phyloP scores from a whole-genome alignment of 805 yeast genomes.

The Starmerella stellata region DNA sequence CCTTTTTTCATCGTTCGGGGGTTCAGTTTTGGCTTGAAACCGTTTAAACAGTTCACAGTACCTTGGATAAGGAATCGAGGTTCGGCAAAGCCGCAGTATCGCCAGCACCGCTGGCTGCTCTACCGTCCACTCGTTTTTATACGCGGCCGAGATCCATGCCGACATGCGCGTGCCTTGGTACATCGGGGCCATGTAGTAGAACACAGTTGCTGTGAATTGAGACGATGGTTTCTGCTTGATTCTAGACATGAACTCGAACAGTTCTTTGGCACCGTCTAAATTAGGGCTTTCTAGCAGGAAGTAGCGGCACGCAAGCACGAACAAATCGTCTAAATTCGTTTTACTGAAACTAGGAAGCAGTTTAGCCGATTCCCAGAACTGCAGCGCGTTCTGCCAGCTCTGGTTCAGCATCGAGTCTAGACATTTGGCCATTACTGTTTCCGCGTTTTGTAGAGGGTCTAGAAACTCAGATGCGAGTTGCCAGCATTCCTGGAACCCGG shows the following conservation, averaged over 20 bases:
- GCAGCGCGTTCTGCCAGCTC: conserved; percentile 5
- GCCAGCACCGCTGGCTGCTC: conserved; percentile 1
- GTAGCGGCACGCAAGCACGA: conserved; percentile 7
- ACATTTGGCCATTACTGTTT: conserved; percentile 2
- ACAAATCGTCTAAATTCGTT: background rate
- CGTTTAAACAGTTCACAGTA: background rate
- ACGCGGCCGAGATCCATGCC: conserved; percentile 13
- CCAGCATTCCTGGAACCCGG: conserved; percentile 6
- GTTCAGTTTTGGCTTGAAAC: no score
- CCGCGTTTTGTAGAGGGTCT: conserved; percentile 7
- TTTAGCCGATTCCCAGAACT: background rate
- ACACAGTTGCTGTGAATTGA: conserved; percentile 8
- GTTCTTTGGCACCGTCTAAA: conserved; percentile 4
- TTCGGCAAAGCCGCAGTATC: background rate
- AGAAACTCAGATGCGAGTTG: conserved; percentile 1
- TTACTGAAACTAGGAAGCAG: background rate
- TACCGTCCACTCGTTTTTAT: conserved; percentile 11
- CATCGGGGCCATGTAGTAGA: conserved; percentile 9
- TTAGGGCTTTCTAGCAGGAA: conserved; percentile 6
- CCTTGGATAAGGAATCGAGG: background rate
- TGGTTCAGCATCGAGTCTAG: conserved; percentile 2
- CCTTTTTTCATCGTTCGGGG: background rate
- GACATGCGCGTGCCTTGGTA: conserved; percentile 6
- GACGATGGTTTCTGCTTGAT: conserved; percentile 2
- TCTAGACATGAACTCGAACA: conserved; percentile 7